Percentiles rank a stretch among this genome's conserved stretches.
Conservation (phyloP, 1,284 basidiomycete species). For the Cutaneotrichosporon dermatis region DNA sequence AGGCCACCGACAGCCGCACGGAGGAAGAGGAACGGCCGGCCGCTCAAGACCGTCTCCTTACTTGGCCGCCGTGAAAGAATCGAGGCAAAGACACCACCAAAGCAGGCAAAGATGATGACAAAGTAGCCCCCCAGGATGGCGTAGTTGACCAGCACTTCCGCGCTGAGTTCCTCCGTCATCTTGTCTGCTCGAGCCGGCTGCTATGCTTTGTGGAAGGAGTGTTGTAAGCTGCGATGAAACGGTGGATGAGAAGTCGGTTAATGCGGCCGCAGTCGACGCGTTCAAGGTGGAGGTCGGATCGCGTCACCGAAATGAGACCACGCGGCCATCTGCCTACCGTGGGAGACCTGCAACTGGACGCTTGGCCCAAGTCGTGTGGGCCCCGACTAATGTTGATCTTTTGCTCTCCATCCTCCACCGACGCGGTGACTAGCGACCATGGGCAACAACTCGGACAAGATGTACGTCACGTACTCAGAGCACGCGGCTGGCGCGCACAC, state of each 20-base stretch:
- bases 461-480: constrained; percentile 49
- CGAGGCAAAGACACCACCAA: constrained; percentile 47
- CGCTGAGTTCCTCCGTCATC: neutral
- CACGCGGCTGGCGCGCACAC: constrained; percentile 46
- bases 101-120: constrained; percentile 50
- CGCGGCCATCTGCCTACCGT: neutral
- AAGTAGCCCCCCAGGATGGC: constrained; percentile 56
- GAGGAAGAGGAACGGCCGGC: constrained; percentile 39
- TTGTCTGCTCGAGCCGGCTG: neutral
- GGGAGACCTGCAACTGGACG: neutral
- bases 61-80: constrained; percentile 25
- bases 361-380: neutral
- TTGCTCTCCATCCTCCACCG: neutral
- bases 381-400: neutral
- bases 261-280: neutral
- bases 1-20: constrained; percentile 35
- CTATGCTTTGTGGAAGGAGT: neutral
- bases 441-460: constrained; percentile 49
- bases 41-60: constrained; percentile 20
- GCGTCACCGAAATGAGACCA: neutral
- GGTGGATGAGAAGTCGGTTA: neutral
- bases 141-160: constrained; percentile 43
- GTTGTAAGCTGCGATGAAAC: neutral
- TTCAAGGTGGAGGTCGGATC: neutral
- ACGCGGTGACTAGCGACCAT: constrained; percentile 20